Percentiles rank a stretch among this genome's conserved stretches.
Evolutionary conservation across 192 early-diverging fungal genomes (phyloP).

Genomic region (Linnemannia schmuckeri): DNA sequence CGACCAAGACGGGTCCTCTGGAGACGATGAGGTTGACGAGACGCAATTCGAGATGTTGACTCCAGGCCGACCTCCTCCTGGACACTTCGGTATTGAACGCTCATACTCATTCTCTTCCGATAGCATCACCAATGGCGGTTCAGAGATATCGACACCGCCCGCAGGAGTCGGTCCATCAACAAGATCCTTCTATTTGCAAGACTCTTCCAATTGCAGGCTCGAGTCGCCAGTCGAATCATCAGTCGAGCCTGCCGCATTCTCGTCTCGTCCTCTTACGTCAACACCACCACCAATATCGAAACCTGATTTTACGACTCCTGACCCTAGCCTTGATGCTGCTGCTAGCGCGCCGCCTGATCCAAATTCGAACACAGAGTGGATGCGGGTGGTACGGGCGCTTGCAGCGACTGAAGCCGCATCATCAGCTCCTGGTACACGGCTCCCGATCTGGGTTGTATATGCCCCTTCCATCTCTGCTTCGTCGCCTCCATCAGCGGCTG

Average conservation of each 20-base stretch:
- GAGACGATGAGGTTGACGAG: neutral
- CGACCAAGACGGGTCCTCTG: neutral
- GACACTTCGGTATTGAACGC: neutral
- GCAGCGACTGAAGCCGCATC: neutral
- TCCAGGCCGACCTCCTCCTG: neutral
- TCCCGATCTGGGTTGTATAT: neutral
- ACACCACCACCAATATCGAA: neutral
- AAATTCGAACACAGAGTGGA: neutral
- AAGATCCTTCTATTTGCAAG: neutral
- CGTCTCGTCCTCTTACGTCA: neutral
- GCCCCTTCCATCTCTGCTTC: neutral
- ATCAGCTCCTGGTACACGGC: neutral
- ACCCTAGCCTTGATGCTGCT: neutral
- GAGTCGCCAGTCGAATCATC: neutral
- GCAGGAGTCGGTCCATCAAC: neutral
- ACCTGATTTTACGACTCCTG: neutral
- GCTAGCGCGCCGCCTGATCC: neutral
- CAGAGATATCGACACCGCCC: neutral
- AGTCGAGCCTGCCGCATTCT: neutral
- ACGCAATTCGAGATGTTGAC: neutral
- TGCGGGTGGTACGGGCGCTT: neutral
- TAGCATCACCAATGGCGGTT: neutral
- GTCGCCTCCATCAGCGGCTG: neutral
- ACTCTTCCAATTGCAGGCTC: neutral
- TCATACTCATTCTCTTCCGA: neutral